phyloP scores from a whole-genome alignment of 2,329 filamentous ascomycete species.

The Cladosporium sp. region DNA sequence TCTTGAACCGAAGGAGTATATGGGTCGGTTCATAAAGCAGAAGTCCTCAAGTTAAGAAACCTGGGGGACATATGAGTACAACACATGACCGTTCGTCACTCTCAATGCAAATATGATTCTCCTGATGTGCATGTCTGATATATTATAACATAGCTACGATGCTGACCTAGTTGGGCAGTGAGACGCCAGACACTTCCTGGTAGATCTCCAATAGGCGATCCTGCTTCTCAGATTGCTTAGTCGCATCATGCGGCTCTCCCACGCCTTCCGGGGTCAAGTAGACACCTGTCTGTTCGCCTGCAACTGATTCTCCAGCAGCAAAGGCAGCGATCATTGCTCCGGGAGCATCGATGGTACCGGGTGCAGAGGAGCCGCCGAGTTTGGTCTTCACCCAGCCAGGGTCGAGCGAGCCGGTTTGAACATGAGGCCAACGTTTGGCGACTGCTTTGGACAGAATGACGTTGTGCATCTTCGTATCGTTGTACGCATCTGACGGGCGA shows the following conservation, averaged over 20 bases:
- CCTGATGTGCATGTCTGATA: neutral
- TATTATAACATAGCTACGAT: neutral
- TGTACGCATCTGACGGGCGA: constrained; percentile 41
- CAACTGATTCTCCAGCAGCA: constrained; percentile 37
- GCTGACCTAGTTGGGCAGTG: constrained; percentile 26
- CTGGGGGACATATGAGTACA: too few relatives aligned
- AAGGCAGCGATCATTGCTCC: constrained; percentile 47
- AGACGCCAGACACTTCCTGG: constrained; percentile 33
- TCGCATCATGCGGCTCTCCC: constrained; percentile 25
- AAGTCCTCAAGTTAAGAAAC: too few relatives aligned
- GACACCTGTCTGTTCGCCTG: constrained; percentile 40
- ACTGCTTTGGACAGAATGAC: constrained; percentile 53
- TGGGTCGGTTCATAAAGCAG: constrained; percentile 21
- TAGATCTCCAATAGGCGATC: constrained; percentile 40
- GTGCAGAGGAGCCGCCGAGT: constrained; percentile 41
- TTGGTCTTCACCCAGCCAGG: constrained; percentile 44
- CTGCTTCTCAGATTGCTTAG: constrained; percentile 39
- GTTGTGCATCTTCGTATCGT: constrained; percentile 54
- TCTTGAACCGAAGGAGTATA: constrained; percentile 21
- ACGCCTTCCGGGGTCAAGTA: constrained; percentile 27
- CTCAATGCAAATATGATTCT: too few relatives aligned
- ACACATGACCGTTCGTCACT: too few relatives aligned
- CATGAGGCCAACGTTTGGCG: constrained; percentile 41
- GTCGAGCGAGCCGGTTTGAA: constrained; percentile 45
- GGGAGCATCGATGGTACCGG: constrained; percentile 44